Evolutionary conservation across 495 filamentous ascomycete genomes (phyloP).

Genomic region (Evansstolkia leycettana): DNA sequence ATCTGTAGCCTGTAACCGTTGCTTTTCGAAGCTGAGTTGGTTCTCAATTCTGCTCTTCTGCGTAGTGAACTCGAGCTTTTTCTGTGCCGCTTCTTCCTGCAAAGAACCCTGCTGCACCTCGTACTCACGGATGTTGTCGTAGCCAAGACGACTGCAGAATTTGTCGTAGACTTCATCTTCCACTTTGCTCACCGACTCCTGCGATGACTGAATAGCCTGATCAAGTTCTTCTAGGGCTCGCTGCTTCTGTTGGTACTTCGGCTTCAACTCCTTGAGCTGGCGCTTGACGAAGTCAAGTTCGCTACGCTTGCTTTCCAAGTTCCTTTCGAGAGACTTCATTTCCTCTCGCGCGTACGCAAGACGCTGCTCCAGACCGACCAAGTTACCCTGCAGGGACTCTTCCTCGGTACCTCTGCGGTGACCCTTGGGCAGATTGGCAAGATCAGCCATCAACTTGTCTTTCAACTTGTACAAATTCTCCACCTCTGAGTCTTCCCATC

Average conservation of each 20-base stretch:
- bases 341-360: constrained; percentile 62
- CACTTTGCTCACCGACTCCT: constrained; percentile 67
- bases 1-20: constrained; percentile 52
- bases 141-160: constrained; percentile 82
- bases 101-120: constrained; percentile 83
- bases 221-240: constrained; percentile 54
- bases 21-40: constrained; percentile 64
- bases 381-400: constrained; percentile 66
- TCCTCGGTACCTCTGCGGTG: constrained; percentile 63
- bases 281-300: constrained; percentile 61
- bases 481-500: constrained; percentile 82
- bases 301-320: constrained; percentile 72
- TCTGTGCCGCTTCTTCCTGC: constrained; percentile 78
- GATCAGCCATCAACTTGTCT: constrained; percentile 60
- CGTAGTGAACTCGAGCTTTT: constrained; percentile 71
- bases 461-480: constrained; percentile 61
- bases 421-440: constrained; percentile 62
- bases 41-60: constrained; percentile 75
- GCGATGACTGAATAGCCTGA: constrained; percentile 50
- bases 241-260: constrained; percentile 64
- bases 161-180: constrained; percentile 80
- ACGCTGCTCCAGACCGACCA: constrained; percentile 71
- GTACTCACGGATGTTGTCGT: constrained; percentile 81
- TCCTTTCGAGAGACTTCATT: constrained; percentile 68
- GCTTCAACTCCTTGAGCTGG: constrained; percentile 60